Percentiles rank a stretch among this genome's conserved stretches.
phyloP scores from a whole-genome alignment of 345 rosid species.

The Eucalyptus dawsonii region DNA sequence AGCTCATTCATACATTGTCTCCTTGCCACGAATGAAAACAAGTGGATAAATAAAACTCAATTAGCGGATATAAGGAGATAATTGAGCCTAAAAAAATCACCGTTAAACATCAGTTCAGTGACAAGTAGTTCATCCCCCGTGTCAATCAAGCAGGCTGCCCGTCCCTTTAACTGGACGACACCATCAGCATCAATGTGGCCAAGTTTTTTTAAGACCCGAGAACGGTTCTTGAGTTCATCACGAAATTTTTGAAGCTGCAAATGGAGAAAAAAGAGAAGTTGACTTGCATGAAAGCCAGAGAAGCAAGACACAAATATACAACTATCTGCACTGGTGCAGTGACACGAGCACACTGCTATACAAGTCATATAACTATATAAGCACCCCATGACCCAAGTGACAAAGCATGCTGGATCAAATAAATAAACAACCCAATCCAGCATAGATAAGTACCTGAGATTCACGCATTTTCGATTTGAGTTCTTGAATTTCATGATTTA shows the following conservation, averaged over 20 bases:
- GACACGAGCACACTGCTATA: background rate
- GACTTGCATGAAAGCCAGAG: background rate
- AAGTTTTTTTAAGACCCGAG: constrained; percentile 87
- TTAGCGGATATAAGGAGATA: background rate
- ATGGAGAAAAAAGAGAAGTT: background rate
- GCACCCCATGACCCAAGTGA: background rate
- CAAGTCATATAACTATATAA: background rate
- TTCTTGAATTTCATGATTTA: constrained; percentile 92
- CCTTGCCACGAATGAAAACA: background rate
- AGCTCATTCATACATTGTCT: background rate
- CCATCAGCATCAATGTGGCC: constrained; percentile 88
- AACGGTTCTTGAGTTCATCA: constrained; percentile 89
- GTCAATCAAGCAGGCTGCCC: constrained; percentile 98
- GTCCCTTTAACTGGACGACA: constrained; percentile 84
- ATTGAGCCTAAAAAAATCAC: constrained; percentile 12
- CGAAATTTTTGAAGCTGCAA: constrained; percentile 90
- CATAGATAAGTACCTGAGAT: constrained; percentile 60
- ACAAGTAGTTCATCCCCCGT: constrained; percentile 99
- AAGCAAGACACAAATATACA: background rate
- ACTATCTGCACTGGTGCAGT: background rate
- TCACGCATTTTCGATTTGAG: constrained; percentile 93
- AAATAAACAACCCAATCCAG: background rate
- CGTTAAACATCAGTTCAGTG: constrained; percentile 96
- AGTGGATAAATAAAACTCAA: background rate
- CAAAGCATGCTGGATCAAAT: background rate